Evolutionary conservation across 106 monocot species (phyloP), one percentile per base, ranked within the genome.

Genomic region (Cymbidium sinense): DNA sequence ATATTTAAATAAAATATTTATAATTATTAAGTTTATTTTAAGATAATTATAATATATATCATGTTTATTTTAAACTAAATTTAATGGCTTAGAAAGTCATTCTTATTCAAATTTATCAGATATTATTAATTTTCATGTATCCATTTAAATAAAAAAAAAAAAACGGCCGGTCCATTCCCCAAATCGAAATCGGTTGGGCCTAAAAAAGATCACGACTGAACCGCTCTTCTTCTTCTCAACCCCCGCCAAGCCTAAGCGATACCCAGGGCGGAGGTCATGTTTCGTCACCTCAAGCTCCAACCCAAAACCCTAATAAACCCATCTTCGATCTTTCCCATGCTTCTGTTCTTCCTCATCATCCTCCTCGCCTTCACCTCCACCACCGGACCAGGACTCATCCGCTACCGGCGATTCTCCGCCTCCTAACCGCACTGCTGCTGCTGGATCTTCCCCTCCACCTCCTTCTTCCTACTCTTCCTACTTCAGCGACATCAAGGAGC

Each of bases 401-500:
- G 52, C 5, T 1, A 70, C 20, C 35, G 64, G 44, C 73, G 55
- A 34, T 0, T 21, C 55, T 23, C 50, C 50, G 43, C 50, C 33
- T 7, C 10, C 13, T 28, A n/a, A 73, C 6, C 2, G 10, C 54
- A 25, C 23, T 8, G 21, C 11, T 0, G 34, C 55, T 41, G 62
- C 25, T 25, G 44, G 50, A 19, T 9, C 55, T 11, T 17, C 43
- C 1, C 5, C 81, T 47, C 51, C 81, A 19, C 0, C 77, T 17
- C 77, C 86, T 33, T 17, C 77, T 5, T 50, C 79, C 29, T 79
- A 36, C 77, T 35, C 89, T 50, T 86, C 88, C 51, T 73, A 79
- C 65, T 88, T 96, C 80, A 75, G 82, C 75, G 93, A 96, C 70
- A 85, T 96, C 71, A 89, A 89, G 78, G 79, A 93, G 35, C 74